Evolutionary conservation across 2,329 filamentous ascomycete species (phyloP).

Genomic region (Fusarium agapanthi): DNA sequence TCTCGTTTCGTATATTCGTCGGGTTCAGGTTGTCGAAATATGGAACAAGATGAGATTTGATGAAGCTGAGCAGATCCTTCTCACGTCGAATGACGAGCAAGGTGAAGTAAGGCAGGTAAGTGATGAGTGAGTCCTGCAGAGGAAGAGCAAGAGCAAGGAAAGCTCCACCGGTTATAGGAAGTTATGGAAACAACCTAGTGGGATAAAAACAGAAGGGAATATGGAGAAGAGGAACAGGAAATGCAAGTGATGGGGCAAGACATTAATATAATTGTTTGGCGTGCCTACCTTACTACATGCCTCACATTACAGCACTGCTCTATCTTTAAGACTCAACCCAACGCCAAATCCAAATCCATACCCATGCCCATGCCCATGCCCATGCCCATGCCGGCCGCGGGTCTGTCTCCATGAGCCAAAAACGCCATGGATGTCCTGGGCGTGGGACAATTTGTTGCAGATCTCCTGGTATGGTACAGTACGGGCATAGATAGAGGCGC

Average conservation of each 20-base stretch:
- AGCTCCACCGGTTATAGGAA: conserved; percentile 15
- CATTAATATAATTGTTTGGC: conserved; percentile 27
- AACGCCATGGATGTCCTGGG: conserved; percentile 20
- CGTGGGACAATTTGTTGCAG: conserved; percentile 25
- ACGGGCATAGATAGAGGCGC: conserved; percentile 24
- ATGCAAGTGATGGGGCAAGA: conserved; percentile 15
- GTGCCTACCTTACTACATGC: background rate
- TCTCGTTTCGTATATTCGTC: conserved; percentile 15
- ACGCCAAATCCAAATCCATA: conserved; percentile 3
- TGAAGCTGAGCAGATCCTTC: conserved; percentile 1
- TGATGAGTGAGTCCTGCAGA: conserved; percentile 2
- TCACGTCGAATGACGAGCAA: conserved; percentile 3
- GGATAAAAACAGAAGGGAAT: conserved; percentile 11
- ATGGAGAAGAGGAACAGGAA: conserved; percentile 4
- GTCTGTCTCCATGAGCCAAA: conserved; percentile 27
- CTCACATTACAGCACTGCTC: background rate
- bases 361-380: background rate
- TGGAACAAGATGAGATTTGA: background rate
- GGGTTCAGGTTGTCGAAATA: background rate
- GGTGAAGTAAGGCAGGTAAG: background rate
- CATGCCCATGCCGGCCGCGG: conserved; percentile 2
- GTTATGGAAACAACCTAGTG: conserved; percentile 20
- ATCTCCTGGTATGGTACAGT: conserved; percentile 13
- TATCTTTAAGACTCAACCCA: conserved; percentile 3
- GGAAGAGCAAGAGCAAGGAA: conserved; percentile 4